phyloP scores from a whole-genome alignment of 1,139 yeast genomes.

The Candida glucosophila region DNA sequence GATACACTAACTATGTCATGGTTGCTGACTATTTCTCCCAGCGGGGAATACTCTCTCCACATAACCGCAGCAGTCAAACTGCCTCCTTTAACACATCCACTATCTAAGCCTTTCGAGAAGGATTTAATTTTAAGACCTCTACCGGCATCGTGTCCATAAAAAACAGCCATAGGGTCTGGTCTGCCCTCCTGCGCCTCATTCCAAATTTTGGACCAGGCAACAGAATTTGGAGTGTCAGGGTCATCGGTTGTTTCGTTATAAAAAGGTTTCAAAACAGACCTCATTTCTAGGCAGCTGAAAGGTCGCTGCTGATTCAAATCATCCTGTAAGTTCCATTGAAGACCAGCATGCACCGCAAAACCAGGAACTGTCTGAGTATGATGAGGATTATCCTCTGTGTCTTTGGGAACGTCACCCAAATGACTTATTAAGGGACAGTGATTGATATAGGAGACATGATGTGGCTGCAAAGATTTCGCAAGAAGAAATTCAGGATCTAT shows the following conservation, averaged over 20 bases:
- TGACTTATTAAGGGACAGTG: conserved; percentile 56
- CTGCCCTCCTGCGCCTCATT: conserved; percentile 38
- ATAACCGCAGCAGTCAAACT: conserved; percentile 58
- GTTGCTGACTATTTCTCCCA: too few species aligned
- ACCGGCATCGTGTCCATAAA: conserved; percentile 86
- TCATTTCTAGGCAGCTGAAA: conserved; percentile 50
- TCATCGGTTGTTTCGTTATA: conserved; percentile 47
- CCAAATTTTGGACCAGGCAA: conserved; percentile 62
- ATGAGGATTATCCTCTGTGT: conserved; percentile 15
- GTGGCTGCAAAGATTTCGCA: conserved; percentile 50
- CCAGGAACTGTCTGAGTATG: conserved; percentile 31
- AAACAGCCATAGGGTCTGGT: conserved; percentile 39
- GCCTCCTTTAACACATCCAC: conserved; percentile 76
- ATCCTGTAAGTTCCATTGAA: conserved; percentile 47
- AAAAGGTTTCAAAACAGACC: conserved; percentile 52
- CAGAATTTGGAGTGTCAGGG: conserved; percentile 38
- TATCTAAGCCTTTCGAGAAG: conserved; percentile 72
- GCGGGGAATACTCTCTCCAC: conserved; percentile 21
- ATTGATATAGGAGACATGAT: conserved; percentile 51
- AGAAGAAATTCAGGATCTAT: conserved; percentile 53
- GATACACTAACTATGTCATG: too few species aligned
- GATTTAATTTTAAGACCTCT: conserved; percentile 60
- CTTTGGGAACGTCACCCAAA: conserved; percentile 52
- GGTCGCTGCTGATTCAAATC: conserved; percentile 53
- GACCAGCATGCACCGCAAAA: conserved; percentile 73